phyloP scores from a whole-genome alignment of 768 basidiomycete species.

The Saitozyma sp. region DNA sequence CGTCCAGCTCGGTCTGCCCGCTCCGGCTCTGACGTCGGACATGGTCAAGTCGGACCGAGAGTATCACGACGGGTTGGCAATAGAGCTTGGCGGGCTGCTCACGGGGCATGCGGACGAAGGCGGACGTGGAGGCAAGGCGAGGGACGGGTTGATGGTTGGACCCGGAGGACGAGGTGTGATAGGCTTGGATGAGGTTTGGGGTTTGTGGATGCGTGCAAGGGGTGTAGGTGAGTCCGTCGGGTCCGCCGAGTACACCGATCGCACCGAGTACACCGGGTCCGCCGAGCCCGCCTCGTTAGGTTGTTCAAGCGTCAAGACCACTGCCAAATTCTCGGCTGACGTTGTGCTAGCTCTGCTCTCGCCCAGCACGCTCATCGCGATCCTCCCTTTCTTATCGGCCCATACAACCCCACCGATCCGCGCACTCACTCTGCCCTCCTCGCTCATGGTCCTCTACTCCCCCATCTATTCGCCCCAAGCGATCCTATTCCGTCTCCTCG shows the following conservation, averaged over 20 bases:
- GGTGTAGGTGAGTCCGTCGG: conserved; percentile 76
- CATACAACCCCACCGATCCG: conserved; percentile 70
- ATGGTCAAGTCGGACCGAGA: conserved; percentile 78
- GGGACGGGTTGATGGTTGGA: conserved; percentile 68
- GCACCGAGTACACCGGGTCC: background rate
- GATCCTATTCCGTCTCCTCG: conserved; percentile 62
- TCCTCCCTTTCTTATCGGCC: conserved; percentile 65
- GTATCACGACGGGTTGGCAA: conserved; percentile 78
- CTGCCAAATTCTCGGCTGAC: conserved; percentile 2
- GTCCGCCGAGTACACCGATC: background rate
- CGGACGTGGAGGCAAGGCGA: conserved; percentile 5
- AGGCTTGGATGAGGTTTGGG: conserved; percentile 90
- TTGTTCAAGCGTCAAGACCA: too few relatives aligned
- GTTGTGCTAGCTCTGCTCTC: conserved; percentile 72
- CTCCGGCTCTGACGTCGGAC: conserved; percentile 80
- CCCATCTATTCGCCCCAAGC: conserved; percentile 69
- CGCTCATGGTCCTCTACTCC: conserved; percentile 78
- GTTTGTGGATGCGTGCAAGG: conserved; percentile 88
- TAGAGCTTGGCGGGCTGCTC: conserved; percentile 75
- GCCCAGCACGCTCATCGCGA: conserved; percentile 78
- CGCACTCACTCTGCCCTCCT: conserved; percentile 68
- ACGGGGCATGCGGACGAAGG: conserved; percentile 53
- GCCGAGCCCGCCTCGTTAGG: too few relatives aligned
- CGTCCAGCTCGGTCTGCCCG: conserved; percentile 81
- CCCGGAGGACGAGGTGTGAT: conserved; percentile 67